These are phyloP conservation scores for Purpureocillium lavendulum DNA, from an alignment of 2,329 filamentous ascomycete species.

Conservation along the genomic window DNA sequence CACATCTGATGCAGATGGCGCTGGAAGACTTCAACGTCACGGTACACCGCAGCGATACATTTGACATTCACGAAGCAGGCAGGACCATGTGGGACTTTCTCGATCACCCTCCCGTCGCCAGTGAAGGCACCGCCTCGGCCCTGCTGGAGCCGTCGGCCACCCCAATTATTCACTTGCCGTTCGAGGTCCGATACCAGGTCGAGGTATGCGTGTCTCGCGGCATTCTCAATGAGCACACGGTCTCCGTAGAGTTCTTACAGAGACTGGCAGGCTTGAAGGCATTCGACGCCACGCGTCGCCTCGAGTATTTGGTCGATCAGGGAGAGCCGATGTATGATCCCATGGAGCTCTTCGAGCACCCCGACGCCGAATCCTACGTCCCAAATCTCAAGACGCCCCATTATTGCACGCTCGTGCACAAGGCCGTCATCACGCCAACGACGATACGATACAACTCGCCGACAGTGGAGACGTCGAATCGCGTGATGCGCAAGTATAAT, in stretches of 20 bases:
- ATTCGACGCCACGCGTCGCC: conserved; percentile 51
- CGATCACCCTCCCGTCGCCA: conserved; percentile 12
- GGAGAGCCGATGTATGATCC: conserved; percentile 58
- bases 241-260: conserved; percentile 59
- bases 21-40: conserved; percentile 68
- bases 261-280: conserved; percentile 40
- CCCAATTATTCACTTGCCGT: conserved; percentile 41
- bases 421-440: conserved; percentile 75
- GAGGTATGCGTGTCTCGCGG: conserved; percentile 86
- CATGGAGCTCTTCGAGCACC: conserved; percentile 59
- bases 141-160: conserved; percentile 14
- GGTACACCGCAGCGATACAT: conserved; percentile 30
- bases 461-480: conserved; percentile 76
- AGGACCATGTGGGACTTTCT: conserved; percentile 22
- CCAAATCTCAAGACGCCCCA: conserved; percentile 48
- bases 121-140: conserved; percentile 16
- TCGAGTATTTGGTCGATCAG: conserved; percentile 66
- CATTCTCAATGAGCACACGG: conserved; percentile 66
- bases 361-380: conserved; percentile 37
- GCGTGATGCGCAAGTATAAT: conserved; percentile 69
- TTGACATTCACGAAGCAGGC: conserved; percentile 25
- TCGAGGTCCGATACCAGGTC: conserved; percentile 76
- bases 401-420: conserved; percentile 69
- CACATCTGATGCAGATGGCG: conserved; percentile 37
- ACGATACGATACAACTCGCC: conserved; percentile 73